Evolutionary conservation across 2,329 filamentous ascomycete species (phyloP).

Genomic region (Fusarium sulawesiense): DNA sequence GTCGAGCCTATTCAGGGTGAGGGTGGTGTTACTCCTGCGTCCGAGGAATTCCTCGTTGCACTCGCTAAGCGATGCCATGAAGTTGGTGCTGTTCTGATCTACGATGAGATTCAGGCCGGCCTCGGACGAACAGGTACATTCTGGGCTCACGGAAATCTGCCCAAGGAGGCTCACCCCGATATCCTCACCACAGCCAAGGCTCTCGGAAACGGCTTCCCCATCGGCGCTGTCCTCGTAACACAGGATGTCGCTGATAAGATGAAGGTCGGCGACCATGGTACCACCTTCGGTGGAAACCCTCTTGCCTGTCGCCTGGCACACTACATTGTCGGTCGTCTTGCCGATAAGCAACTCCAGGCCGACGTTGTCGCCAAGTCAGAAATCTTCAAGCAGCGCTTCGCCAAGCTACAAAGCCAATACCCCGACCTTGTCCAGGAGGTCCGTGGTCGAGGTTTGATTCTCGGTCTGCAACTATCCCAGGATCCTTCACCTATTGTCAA

Average conservation of each 20-base stretch:
- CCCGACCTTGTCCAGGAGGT: conserved; percentile 82
- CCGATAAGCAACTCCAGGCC: conserved; percentile 75
- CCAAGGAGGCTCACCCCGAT: conserved; percentile 87
- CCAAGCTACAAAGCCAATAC: conserved; percentile 59
- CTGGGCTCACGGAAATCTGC: conserved; percentile 86
- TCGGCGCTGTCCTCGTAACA: conserved; percentile 74
- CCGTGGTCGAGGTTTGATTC: conserved; percentile 84
- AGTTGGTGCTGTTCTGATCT: conserved; percentile 89
- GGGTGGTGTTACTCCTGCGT: conserved; percentile 88
- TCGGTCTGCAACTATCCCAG: conserved; percentile 84
- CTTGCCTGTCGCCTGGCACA: conserved; percentile 86
- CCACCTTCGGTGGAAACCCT: conserved; percentile 93
- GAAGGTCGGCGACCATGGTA: conserved; percentile 83
- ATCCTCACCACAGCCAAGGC: conserved; percentile 96
- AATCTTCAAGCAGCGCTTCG: conserved; percentile 62
- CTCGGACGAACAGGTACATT: conserved; percentile 86
- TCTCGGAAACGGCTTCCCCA: conserved; percentile 94
- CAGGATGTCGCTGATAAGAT: conserved; percentile 56
- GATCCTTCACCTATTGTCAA: conserved; percentile 81
- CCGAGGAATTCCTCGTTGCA: conserved; percentile 82
- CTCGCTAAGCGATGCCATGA: conserved; percentile 87
- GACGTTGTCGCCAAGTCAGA: conserved; percentile 74
- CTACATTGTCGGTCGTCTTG: conserved; percentile 82
- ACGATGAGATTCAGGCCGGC: conserved; percentile 98
- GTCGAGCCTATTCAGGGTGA: conserved; percentile 98